Percentiles rank a stretch among this genome's conserved stretches.
Conservation (phyloP, 2,329 filamentous ascomycete genomes). For the Alternaria arbusti region DNA sequence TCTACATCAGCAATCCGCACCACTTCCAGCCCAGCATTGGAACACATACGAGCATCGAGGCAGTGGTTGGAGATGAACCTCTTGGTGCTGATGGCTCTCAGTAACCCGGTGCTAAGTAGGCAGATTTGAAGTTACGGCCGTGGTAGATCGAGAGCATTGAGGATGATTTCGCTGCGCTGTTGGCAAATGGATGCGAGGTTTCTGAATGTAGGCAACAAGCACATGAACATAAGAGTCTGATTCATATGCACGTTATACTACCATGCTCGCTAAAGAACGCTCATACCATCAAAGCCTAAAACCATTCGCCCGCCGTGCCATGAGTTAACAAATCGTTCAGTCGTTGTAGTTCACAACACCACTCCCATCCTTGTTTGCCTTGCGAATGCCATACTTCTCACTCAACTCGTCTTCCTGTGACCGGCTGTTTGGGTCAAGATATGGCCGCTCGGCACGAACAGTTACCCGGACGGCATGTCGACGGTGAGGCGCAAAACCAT, state of each 20-base stretch:
- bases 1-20: too few species aligned
- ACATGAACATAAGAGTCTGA: neutral
- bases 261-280: neutral
- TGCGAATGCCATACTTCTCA: slow-evolving; percentile 55
- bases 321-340: slow-evolving; percentile 9
- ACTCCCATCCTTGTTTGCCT: slow-evolving; percentile 63
- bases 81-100: too few species aligned
- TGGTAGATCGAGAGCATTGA: too few species aligned
- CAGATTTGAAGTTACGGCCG: too few species aligned
- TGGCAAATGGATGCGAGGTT: too few species aligned
- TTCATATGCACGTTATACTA: neutral
- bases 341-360: slow-evolving; percentile 66
- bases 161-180: too few species aligned
- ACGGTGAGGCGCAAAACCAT: slow-evolving; percentile 64
- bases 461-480: slow-evolving; percentile 62
- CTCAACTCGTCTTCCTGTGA: slow-evolving; percentile 63
- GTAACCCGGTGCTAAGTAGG: too few species aligned
- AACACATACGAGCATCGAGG: too few species aligned
- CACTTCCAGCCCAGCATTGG: too few species aligned
- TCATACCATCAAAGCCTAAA: neutral
- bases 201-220: too few species aligned
- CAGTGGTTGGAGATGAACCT: too few species aligned
- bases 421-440: slow-evolving; percentile 53
- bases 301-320: fast-evolving
- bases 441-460: slow-evolving; percentile 55